phyloP scores from a whole-genome alignment of 2,329 filamentous ascomycete species.

The Aspergillus terreus region DNA sequence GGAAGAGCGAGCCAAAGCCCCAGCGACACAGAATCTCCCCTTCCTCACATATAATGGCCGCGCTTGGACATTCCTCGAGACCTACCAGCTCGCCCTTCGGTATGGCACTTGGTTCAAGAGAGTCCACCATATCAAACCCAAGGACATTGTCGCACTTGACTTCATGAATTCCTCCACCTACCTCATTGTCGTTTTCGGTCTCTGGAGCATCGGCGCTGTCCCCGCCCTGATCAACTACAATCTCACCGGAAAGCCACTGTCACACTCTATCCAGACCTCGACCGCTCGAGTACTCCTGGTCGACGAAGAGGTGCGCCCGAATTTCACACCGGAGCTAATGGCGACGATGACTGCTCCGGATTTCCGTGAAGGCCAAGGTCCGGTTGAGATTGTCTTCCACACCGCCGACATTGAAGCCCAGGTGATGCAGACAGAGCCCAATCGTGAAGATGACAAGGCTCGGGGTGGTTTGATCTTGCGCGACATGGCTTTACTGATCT shows the following conservation, averaged over 20 bases:
- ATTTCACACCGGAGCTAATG: constrained; percentile 43
- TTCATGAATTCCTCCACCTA: constrained; percentile 79
- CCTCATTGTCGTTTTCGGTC: constrained; percentile 68
- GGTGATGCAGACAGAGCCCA: constrained; percentile 49
- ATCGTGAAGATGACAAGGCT: constrained; percentile 57
- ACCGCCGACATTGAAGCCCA: constrained; percentile 56
- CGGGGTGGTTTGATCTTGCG: constrained; percentile 50
- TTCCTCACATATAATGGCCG: constrained; percentile 68
- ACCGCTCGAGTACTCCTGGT: constrained; percentile 65
- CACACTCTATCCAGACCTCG: constrained; percentile 70
- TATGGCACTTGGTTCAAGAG: constrained; percentile 73
- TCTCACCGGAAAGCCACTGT: constrained; percentile 64
- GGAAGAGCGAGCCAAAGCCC: constrained; percentile 61
- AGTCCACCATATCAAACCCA: constrained; percentile 59
- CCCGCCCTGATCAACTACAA: constrained; percentile 91
- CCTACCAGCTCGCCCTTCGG: constrained; percentile 66
- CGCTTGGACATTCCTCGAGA: constrained; percentile 70
- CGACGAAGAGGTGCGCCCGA: constrained; percentile 60
- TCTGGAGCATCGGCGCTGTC: constrained; percentile 79
- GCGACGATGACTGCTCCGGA: constrained; percentile 37
- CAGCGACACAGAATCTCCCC: constrained; percentile 46
- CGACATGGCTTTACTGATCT: constrained; percentile 71
- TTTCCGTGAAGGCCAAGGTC: constrained; percentile 42
- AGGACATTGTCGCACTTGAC: constrained; percentile 75
- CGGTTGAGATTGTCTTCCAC: constrained; percentile 60